Base-by-base conservation (phyloP, 139 green algal species). In the Tetradesmus lagerheimii region DNA sequence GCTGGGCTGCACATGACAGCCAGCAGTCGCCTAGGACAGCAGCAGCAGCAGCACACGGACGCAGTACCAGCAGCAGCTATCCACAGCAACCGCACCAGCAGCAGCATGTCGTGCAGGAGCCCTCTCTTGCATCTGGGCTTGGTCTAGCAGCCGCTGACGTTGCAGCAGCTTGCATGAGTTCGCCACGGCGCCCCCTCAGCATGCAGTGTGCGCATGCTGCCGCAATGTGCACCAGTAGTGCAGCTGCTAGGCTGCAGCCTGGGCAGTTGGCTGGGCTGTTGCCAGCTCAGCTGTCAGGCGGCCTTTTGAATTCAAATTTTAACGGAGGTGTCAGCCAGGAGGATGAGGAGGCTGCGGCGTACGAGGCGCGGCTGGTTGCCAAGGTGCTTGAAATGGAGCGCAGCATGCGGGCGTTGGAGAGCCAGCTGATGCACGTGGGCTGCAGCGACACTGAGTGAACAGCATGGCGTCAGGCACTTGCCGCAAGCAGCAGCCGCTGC, bases 321-420 rank as follows among this genome's bases (percentile, higher is more conserved):
- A 1, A 20, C 8, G 47, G 12, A 1, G 57, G 57, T 71, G 57
- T n/a, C 16, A 71, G 57, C 16, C 12, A n/a, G 12, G 57, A 31
- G 25, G 57, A 71, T 71, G 57, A 31, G 57, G 57, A 16, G 57
- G 57, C 57, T n/a, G 57, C 79, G 15, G 29, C 53, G n/a, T 20
- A 86, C 45, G 45, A n/a, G 43, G 18, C 80, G 57, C 15, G 43
- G 45, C 76, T 87, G 34, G 53, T 87, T 27, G 31, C 50, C 4
- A 8, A 77, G 81, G 81, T 87, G 43, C 27, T 78, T 34, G 53
- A 76, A 0, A 87, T 87, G 81, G 47, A 87, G 81, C 81, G 74
- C 5, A 78, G 74, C 53, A 35, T 87, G 81, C 81, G 78, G 50
- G 27, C 31, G 34, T 53, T 87, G 16, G 18, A 77, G 53, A 37